Conservation (phyloP, 2,329 filamentous ascomycete genomes). For the Nigrospora sphaerica region DNA sequence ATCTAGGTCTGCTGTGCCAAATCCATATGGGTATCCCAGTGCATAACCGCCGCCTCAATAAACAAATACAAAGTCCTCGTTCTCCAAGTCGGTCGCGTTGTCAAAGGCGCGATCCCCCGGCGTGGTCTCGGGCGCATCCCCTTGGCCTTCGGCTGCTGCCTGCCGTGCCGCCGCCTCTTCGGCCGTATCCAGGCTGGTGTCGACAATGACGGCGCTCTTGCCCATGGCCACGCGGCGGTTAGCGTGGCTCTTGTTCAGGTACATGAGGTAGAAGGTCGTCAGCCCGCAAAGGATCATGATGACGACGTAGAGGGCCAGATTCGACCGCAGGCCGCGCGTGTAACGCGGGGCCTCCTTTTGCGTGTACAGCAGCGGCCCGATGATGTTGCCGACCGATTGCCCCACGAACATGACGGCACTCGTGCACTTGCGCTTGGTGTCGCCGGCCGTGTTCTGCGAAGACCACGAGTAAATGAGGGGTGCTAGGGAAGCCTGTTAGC, state of each 20-base stretch:
- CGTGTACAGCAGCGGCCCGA: conserved; percentile 59
- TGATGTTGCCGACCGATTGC: conserved; percentile 58
- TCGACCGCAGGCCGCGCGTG: conserved; percentile 48
- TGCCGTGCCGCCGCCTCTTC: conserved; percentile 32
- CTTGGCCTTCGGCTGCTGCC: conserved; percentile 12
- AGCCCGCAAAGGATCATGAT: conserved; percentile 44
- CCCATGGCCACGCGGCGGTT: conserved; percentile 43
- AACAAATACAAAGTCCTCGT: conserved; percentile 59
- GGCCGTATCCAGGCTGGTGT: conserved; percentile 50
- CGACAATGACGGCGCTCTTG: conserved; percentile 50
- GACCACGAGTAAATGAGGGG: conserved; percentile 56
- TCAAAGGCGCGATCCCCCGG: conserved; percentile 44
- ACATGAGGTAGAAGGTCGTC: conserved; percentile 13
- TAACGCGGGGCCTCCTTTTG: conserved; percentile 51
- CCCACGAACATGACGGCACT: conserved; percentile 60
- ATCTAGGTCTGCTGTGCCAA: too few species aligned
- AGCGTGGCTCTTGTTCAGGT: conserved; percentile 9
- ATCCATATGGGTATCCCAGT: too few species aligned
- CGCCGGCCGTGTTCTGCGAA: conserved; percentile 57
- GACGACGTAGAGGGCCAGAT: conserved; percentile 53
- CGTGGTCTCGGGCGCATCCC: conserved; percentile 8
- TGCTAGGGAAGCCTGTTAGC: conserved; percentile 25
- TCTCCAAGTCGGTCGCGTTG: conserved; percentile 53
- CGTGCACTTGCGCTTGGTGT: conserved; percentile 62
- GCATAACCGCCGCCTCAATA: conserved; percentile 22